phyloP scores from a whole-genome alignment of 129 eudicot species.

The Solidago caesia region DNA sequence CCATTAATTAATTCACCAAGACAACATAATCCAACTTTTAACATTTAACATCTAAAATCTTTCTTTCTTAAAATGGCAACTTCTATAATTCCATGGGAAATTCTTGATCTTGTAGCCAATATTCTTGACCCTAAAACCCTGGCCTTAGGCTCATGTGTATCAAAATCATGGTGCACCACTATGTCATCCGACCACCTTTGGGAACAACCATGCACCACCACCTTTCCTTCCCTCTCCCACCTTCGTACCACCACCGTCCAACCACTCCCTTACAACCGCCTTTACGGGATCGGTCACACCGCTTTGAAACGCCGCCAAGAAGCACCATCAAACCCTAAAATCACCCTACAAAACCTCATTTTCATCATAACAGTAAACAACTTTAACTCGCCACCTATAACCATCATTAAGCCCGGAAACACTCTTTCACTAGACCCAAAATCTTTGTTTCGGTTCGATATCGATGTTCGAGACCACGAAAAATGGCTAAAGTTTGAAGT shows the following conservation, averaged over 20 bases:
- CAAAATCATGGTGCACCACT: slow-evolving; percentile 54
- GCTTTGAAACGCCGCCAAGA: slow-evolving; percentile 46
- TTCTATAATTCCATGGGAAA: slow-evolving; percentile 48
- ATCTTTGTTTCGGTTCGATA: slow-evolving; percentile 54
- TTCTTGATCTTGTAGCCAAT: slow-evolving; percentile 40
- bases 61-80: not conserved
- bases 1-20: not conserved
- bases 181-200: slow-evolving; percentile 83
- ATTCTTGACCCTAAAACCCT: slow-evolving; percentile 62
- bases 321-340: slow-evolving; percentile 41
- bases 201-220: slow-evolving; percentile 50
- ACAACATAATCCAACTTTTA: not conserved
- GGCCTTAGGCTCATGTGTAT: slow-evolving; percentile 54
- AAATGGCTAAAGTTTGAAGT: slow-evolving; percentile 29
- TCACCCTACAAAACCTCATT: slow-evolving; percentile 36
- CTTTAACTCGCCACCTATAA: slow-evolving; percentile 21
- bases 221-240: slow-evolving; percentile 57
- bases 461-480: slow-evolving; percentile 26
- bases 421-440: slow-evolving; percentile 20
- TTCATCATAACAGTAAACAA: slow-evolving; percentile 47
- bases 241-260: slow-evolving; percentile 37
- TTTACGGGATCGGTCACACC: slow-evolving; percentile 49
- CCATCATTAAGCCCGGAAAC: slow-evolving; percentile 37
- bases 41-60: not conserved
- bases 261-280: slow-evolving; percentile 40